These are phyloP conservation scores for Penicillium atrosanguineum DNA, from an alignment of 495 filamentous ascomycete genomes.

Conservation along the genomic window DNA sequence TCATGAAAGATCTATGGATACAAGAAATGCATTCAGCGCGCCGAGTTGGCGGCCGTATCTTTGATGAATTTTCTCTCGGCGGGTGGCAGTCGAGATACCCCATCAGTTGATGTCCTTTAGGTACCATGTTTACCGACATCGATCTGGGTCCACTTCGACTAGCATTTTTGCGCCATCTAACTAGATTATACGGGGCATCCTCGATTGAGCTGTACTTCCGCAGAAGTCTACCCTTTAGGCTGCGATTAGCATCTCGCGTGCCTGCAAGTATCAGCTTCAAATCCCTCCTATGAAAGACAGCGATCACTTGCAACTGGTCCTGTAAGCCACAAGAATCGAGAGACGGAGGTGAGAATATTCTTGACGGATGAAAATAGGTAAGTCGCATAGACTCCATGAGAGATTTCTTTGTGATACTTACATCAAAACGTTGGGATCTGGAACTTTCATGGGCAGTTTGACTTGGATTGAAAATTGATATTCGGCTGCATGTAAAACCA, in stretches of 20 bases:
- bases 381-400: conserved; percentile 51
- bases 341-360: conserved; percentile 59
- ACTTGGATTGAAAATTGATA: not conserved
- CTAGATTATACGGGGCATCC: not conserved
- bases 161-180: not conserved
- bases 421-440: not conserved
- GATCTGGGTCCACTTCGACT: not conserved
- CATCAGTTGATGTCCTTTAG: not conserved
- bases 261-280: conserved; percentile 50
- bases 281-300: conserved; percentile 52
- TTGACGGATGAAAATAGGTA: conserved; percentile 55
- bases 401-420: not conserved
- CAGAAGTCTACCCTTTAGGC: conserved; percentile 34
- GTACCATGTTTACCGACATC: not conserved
- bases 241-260: conserved; percentile 46
- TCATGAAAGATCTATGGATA: conserved; percentile 42
- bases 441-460: not conserved
- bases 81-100: not conserved
- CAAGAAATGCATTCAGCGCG: conserved; percentile 50
- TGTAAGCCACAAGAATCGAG: not conserved
- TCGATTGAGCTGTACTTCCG: not conserved
- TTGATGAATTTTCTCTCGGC: conserved; percentile 26
- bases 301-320: not conserved
- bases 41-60: conserved; percentile 48
- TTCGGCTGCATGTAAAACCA: not conserved